phyloP scores from a whole-genome alignment of 331 rosid genomes.

The Quercus tomentella region DNA sequence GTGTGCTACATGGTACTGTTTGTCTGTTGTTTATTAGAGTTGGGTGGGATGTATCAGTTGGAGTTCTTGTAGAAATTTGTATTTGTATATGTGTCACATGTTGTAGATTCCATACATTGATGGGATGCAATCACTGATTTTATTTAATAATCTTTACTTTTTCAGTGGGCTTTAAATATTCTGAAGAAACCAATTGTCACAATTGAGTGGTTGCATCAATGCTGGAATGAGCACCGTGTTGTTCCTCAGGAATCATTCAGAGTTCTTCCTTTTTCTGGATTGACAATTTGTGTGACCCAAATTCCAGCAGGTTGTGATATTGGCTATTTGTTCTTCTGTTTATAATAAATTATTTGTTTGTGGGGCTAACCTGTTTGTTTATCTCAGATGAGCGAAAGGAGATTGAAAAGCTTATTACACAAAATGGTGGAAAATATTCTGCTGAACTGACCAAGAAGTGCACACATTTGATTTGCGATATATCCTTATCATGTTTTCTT shows the following conservation, averaged over 20 bases:
- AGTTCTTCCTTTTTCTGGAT: constrained; percentile 88
- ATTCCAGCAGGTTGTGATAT: constrained; percentile 64
- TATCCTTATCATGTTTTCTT: constrained; percentile 62
- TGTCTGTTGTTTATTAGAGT: constrained; percentile 2
- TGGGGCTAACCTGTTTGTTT: constrained; percentile 28
- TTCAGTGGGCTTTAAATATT: constrained; percentile 90
- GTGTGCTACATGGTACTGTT: too few relatives aligned
- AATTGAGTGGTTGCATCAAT: constrained; percentile 76
- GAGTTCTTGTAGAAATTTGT: constrained; percentile 2
- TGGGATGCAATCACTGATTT: constrained; percentile 18
- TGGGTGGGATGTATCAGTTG: constrained; percentile 1
- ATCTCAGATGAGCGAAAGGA: constrained; percentile 74
- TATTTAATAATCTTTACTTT: constrained; percentile 1
- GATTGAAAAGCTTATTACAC: constrained; percentile 61
- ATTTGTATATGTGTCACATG: background rate
- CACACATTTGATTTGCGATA: constrained; percentile 84
- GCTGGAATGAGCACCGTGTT: constrained; percentile 88
- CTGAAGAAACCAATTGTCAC: constrained; percentile 95
- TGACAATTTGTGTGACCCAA: constrained; percentile 81
- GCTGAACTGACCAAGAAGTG: constrained; percentile 81
- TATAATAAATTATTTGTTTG: constrained; percentile 13
- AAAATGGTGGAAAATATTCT: constrained; percentile 90
- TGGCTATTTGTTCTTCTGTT: constrained; percentile 27
- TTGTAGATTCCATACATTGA: constrained; percentile 3
- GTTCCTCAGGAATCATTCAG: constrained; percentile 87